Percentiles rank a stretch among this genome's conserved stretches.
Conservation (phyloP, 176 grass and related monocot species). For the Cocos nucifera region DNA sequence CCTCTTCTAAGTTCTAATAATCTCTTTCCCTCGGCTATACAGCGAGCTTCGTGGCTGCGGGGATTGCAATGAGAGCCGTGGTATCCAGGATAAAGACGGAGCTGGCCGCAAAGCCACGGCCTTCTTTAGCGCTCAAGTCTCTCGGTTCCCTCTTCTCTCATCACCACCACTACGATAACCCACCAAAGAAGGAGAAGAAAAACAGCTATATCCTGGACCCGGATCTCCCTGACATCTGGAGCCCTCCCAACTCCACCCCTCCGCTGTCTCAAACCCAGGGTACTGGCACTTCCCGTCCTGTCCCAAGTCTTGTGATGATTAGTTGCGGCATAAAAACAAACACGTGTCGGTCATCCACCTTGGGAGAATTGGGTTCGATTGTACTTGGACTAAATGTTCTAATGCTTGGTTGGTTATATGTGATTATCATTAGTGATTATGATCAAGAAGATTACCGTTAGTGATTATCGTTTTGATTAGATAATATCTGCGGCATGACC, state of each 20-base stretch:
- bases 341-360: neutral
- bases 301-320: neutral
- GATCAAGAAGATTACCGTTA: too few species aligned
- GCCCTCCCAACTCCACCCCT: neutral
- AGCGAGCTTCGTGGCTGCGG: too few species aligned
- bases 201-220: slow-evolving; percentile 55
- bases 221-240: slow-evolving; percentile 67
- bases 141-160: neutral
- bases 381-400: too few species aligned
- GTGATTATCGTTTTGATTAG: too few species aligned
- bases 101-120: neutral
- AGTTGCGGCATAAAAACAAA: neutral
- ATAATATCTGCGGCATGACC: too few species aligned
- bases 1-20: too few species aligned
- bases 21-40: too few species aligned
- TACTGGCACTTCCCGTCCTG: neutral
- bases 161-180: neutral
- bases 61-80: neutral
- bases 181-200: neutral
- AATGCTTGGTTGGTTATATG: too few species aligned
- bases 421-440: too few species aligned
- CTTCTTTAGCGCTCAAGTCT: neutral
- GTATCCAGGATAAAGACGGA: neutral
- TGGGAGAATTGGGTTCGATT: too few species aligned
- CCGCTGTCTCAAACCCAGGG: slow-evolving; percentile 1